Evolutionary conservation across 129 eudicot genomes (phyloP), one percentile per base, ranked within the genome.

Genomic region (Calendula officinalis): DNA sequence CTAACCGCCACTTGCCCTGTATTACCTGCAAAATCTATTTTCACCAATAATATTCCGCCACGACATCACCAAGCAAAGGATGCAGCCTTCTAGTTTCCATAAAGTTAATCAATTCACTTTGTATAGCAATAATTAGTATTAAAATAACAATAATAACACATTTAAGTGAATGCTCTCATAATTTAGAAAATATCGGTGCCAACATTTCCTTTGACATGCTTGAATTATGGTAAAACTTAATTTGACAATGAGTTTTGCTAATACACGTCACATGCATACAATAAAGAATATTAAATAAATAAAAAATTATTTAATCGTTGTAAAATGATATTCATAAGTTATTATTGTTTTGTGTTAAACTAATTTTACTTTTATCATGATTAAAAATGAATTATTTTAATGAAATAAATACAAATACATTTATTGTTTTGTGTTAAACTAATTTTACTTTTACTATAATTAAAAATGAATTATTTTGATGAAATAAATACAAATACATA

Each of bases 1-100:
- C 37, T 64, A 66, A 66, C 78, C 27, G 16, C 78, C 68, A 74
- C 73, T 66, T n/a, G 66, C 72, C 66, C 30, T 48, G 10, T 13
- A 9, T 47, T 14, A 57, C 73, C 67, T 40, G 61, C 70, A 46
- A 66, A 66, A 74, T 57, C 73, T 13, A 7, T 14, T 56, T 58
- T 15, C 14, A 40, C 73, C 73, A 49, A 56, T 58, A 15, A 57
- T 46, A 57, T 14, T 49, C 11, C 6, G 14, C 48, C 55, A 74
- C 56, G 62, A 39, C 72, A 66, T 57, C 46, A 10, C 1, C 43
- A 12, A 15, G 33, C 33, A 33, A 46, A 65, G 57, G 30, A 58
- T n/a, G 30, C 55, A 56, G 38, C 67, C 61, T 47, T 30, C 72
- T 44, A 5, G 53, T 39, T 64, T 65, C 78, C 67, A 37, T 27